Evolutionary conservation across 192 early-diverging fungal genomes (phyloP).

Genomic region (Pecoramyces ruminantium): DNA sequence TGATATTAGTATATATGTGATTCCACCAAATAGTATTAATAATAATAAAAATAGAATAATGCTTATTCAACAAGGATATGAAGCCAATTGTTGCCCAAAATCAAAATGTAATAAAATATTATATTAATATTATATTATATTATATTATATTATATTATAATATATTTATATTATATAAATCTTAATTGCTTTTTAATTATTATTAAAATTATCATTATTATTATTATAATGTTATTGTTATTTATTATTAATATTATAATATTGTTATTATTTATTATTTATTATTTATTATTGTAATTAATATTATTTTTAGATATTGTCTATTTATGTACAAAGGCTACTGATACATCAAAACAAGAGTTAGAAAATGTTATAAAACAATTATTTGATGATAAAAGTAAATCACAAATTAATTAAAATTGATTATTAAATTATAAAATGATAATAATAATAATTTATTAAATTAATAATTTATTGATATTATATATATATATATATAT

Average conservation of each 20-base stretch:
- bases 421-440: too few relatives aligned
- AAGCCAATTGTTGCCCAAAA: not conserved
- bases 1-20: not conserved
- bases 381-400: not conserved
- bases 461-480: too few relatives aligned
- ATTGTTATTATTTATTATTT: not conserved
- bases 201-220: not conserved
- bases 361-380: not conserved
- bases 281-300: not conserved
- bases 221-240: not conserved
- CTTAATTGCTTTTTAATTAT: not conserved
- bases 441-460: too few relatives aligned
- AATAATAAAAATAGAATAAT: not conserved
- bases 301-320: not conserved
- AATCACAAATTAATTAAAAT: not conserved
- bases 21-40: not conserved
- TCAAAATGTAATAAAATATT: not conserved
- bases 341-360: not conserved
- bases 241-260: too few relatives aligned
- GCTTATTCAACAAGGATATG: not conserved
- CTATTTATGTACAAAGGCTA: not conserved
- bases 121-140: not conserved
- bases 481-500: not conserved
- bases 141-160: not conserved
- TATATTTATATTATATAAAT: not conserved